Evolutionary conservation across 1,139 yeast genomes (phyloP).

Genomic region (Magnusiomyces fungicola): DNA sequence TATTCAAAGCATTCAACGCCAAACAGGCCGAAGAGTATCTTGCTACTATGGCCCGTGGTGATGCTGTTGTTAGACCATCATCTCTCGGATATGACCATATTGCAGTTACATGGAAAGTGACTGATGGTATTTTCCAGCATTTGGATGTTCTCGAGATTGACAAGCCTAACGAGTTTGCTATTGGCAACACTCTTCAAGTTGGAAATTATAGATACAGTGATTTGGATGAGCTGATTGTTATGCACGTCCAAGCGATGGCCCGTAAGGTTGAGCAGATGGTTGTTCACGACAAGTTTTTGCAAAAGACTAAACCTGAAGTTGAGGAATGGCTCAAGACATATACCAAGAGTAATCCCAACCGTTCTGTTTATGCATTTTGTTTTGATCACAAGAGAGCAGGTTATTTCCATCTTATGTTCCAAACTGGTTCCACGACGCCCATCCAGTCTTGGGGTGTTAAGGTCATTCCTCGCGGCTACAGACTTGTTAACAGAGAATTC

Average conservation of each 20-base stretch:
- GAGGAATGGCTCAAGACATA: conserved; percentile 83
- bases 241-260: conserved; percentile 80
- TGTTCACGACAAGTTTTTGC: conserved; percentile 80
- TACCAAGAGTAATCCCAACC: conserved; percentile 83
- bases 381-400: conserved; percentile 90
- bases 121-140: conserved; percentile 85
- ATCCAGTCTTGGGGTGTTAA: conserved; percentile 85
- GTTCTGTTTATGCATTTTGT: conserved; percentile 88
- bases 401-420: conserved; percentile 79
- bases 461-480: conserved; percentile 80
- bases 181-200: conserved; percentile 58
- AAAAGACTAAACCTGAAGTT: conserved; percentile 73
- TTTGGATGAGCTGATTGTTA: conserved; percentile 86
- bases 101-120: conserved; percentile 95
- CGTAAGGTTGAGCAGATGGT: conserved; percentile 79
- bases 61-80: conserved; percentile 89
- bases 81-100: conserved; percentile 82
- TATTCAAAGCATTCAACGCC: conserved; percentile 74
- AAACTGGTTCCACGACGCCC: conserved; percentile 63
- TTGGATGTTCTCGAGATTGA: conserved; percentile 74
- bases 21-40: conserved; percentile 89
- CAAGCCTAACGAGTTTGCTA: conserved; percentile 52
- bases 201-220: conserved; percentile 69
- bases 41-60: conserved; percentile 87
- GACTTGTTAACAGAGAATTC: conserved; percentile 68